These are phyloP conservation scores for Gossypium trilobum DNA, from an alignment of 441 rosid species.

Conservation along the genomic window DNA sequence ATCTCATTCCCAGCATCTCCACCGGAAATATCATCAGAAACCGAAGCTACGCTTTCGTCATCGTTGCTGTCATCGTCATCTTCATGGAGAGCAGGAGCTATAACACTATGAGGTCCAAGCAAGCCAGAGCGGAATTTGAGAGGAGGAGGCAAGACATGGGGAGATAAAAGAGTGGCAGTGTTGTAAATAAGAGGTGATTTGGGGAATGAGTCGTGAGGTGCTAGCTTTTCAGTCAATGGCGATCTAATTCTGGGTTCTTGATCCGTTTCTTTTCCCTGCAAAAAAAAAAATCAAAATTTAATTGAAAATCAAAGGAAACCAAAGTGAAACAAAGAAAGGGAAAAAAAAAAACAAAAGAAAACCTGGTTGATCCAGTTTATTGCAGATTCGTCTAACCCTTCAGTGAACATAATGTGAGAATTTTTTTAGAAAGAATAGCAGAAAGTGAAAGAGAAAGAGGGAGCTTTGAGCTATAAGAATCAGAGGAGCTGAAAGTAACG, in stretches of 20 bases:
- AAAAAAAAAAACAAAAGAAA: neutral
- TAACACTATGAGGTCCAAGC: conserved; percentile 37
- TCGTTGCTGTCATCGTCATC: conserved; percentile 22
- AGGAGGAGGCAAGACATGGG: conserved; percentile 55
- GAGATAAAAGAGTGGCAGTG: conserved; percentile 24
- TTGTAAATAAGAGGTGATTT: conserved; percentile 50
- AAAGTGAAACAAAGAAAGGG: neutral
- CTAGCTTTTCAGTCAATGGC: conserved; percentile 50
- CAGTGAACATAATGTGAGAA: conserved; percentile 36
- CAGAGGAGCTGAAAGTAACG: conserved; percentile 9
- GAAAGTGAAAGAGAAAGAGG: neutral
- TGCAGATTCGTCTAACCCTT: conserved; percentile 49
- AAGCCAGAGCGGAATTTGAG: conserved; percentile 45
- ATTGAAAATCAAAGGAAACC: neutral
- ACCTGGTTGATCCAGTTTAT: conserved; percentile 73
- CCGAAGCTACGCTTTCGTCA: conserved; percentile 59
- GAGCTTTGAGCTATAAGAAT: conserved; percentile 4
- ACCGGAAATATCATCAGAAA: conserved; percentile 28
- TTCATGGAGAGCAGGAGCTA: conserved; percentile 20
- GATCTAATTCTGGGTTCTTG: conserved; percentile 46
- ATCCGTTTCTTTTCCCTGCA: conserved; percentile 37
- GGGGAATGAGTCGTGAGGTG: conserved; percentile 33
- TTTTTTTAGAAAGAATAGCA: neutral
- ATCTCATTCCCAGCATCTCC: conserved; percentile 14
- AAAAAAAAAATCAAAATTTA: neutral